These are phyloP conservation scores for Aspergillus persii DNA, from an alignment of 2,329 filamentous ascomycete species.

Conservation along the genomic window DNA sequence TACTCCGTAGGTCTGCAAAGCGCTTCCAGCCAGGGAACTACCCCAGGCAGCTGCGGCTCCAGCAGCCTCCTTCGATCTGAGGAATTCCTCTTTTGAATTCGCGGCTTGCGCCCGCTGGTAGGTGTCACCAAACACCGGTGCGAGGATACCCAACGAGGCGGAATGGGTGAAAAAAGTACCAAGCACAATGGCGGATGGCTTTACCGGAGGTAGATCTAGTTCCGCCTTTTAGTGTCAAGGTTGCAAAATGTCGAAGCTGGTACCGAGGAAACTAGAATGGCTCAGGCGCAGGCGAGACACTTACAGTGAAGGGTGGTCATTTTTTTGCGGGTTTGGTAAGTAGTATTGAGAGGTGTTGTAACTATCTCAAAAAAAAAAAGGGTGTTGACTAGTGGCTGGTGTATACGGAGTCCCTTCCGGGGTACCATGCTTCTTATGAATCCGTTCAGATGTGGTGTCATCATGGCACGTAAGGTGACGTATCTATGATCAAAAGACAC, in stretches of 20 bases:
- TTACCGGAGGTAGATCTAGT: conserved; percentile 76
- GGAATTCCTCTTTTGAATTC: conserved; percentile 95
- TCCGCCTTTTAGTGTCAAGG: not conserved
- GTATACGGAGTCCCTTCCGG: no score
- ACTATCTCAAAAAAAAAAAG: not conserved
- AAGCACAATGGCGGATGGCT: conserved; percentile 95
- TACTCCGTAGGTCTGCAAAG: conserved; percentile 84
- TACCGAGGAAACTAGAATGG: not conserved
- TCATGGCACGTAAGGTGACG: conserved; percentile 22
- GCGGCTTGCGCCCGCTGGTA: conserved; percentile 88
- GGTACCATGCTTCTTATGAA: not conserved
- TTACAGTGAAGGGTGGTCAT: conserved; percentile 62
- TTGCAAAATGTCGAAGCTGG: no score
- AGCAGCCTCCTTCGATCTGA: conserved; percentile 87
- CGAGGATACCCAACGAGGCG: conserved; percentile 80
- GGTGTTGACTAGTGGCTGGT: not conserved
- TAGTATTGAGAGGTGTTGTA: not conserved
- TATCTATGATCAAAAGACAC: conserved; percentile 27
- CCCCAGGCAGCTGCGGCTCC: conserved; percentile 87
- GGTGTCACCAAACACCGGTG: conserved; percentile 87
- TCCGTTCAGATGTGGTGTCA: not conserved
- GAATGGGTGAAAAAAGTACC: conserved; percentile 95
- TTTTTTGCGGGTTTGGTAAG: conserved; percentile 28
- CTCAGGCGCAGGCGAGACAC: conserved; percentile 23
- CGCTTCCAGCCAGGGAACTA: conserved; percentile 83